These are phyloP conservation scores for Umbelopsis isabellina DNA, from an alignment of 192 early-diverging fungal genomes.

Conservation along the genomic window DNA sequence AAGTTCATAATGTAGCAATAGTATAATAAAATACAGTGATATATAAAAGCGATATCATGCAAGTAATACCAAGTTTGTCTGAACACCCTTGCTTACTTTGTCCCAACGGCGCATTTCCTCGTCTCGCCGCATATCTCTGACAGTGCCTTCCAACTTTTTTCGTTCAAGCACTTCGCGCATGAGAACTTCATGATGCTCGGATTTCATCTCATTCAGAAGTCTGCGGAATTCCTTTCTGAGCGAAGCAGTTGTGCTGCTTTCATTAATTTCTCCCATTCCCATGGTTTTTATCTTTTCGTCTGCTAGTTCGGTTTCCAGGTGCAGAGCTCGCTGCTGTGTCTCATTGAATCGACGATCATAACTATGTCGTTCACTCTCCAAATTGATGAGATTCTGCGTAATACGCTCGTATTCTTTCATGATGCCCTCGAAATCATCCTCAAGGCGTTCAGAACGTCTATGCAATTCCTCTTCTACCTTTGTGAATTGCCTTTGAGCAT, in stretches of 20 bases:
- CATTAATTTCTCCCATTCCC: constrained; percentile 24
- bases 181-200: constrained; percentile 53
- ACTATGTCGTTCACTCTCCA: constrained; percentile 42
- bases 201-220: constrained; percentile 51
- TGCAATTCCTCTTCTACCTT: constrained; percentile 28
- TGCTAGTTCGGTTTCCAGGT: constrained; percentile 41
- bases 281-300: constrained; percentile 42
- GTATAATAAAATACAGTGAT: neutral
- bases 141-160: constrained; percentile 42
- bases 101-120: constrained; percentile 41
- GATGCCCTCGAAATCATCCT: constrained; percentile 44
- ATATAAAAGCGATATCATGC: neutral
- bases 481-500: constrained; percentile 25
- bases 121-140: constrained; percentile 53
- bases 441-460: constrained; percentile 19
- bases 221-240: constrained; percentile 59
- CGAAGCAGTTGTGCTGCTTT: constrained; percentile 46
- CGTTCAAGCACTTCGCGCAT: constrained; percentile 53
- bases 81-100: constrained; percentile 40
- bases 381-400: constrained; percentile 44
- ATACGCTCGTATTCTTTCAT: constrained; percentile 48
- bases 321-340: constrained; percentile 23
- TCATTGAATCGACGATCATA: constrained; percentile 39
- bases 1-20: constrained; percentile 14
- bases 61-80: constrained; percentile 32